phyloP scores from a whole-genome alignment of 306 rosid genomes.

The Castanea crenata region DNA sequence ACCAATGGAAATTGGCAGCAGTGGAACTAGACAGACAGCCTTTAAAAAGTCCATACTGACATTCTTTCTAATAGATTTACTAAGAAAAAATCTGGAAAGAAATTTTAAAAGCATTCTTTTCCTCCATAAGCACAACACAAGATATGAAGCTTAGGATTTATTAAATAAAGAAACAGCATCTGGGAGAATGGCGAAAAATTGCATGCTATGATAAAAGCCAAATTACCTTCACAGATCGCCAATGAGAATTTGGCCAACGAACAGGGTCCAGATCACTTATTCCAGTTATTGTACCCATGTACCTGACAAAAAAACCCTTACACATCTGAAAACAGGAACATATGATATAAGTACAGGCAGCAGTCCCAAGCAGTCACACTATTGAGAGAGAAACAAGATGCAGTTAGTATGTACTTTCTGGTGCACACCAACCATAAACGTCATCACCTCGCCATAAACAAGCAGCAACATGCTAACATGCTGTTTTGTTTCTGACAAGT shows the following conservation, averaged over 20 bases:
- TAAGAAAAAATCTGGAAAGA: not conserved
- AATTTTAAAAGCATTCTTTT: not conserved
- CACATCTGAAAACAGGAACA: not conserved
- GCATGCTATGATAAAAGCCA: not conserved
- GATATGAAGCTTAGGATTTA: not conserved
- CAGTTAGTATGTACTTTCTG: slow-evolving; percentile 3
- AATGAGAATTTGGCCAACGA: slow-evolving; percentile 86
- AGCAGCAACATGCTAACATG: not conserved
- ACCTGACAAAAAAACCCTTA: slow-evolving; percentile 41
- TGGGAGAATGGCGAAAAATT: not conserved
- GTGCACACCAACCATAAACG: not conserved
- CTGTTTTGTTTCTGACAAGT: not conserved
- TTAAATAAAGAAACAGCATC: slow-evolving; percentile 8
- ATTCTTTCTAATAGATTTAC: not conserved
- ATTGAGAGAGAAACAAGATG: not conserved
- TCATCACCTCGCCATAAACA: not conserved
- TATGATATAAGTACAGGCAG: slow-evolving; percentile 7
- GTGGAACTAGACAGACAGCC: not conserved
- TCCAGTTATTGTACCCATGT: slow-evolving; percentile 92
- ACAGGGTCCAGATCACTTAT: slow-evolving; percentile 78
- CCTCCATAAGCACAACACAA: not conserved
- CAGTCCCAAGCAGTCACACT: not conserved
- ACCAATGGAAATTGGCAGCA: not conserved
- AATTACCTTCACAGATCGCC: slow-evolving; percentile 85
- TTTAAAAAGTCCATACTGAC: not conserved